These are phyloP conservation scores for Trichoderma hamatum DNA, from an alignment of 2,329 filamentous ascomycete genomes.

Conservation along the genomic window DNA sequence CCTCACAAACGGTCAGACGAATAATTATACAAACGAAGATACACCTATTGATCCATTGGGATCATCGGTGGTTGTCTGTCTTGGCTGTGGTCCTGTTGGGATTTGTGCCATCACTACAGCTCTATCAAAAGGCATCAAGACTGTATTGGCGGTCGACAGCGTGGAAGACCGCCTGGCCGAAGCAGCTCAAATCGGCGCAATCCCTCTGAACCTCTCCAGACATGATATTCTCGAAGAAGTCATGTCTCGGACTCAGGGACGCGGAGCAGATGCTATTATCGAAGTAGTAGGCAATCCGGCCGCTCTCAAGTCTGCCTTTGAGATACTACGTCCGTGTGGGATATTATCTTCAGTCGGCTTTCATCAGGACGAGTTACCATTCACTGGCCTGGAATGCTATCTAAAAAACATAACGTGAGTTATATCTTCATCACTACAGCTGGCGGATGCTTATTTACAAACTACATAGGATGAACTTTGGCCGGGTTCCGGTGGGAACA, in stretches of 20 bases:
- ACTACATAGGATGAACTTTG: constrained; percentile 8
- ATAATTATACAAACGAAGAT: not conserved
- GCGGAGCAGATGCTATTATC: constrained; percentile 1
- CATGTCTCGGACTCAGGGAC: not conserved
- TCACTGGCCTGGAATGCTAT: not conserved
- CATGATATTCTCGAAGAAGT: constrained; percentile 1
- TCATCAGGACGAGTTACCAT: constrained; percentile 1
- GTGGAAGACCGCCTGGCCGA: constrained; percentile 7
- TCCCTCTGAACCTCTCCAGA: constrained; percentile 1
- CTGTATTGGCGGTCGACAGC: not conserved
- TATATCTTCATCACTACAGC: not conserved
- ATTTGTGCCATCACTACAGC: constrained; percentile 15
- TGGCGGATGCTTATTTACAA: not conserved
- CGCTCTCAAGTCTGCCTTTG: constrained; percentile 7
- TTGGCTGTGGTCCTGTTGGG: constrained; percentile 8
- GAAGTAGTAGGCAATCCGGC: constrained; percentile 13
- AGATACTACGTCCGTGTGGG: constrained; percentile 7
- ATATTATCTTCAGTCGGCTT: constrained; percentile 8
- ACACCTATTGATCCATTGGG: not conserved
- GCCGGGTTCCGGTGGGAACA: constrained; percentile 3
- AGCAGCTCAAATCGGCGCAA: constrained; percentile 4
- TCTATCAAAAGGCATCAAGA: not conserved
- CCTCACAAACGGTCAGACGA: not conserved
- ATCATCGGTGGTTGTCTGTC: not conserved
- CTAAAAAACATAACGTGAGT: constrained; percentile 15